Evolutionary conservation across 305 asterid species (phyloP).

Genomic region (Rubia occidens): DNA sequence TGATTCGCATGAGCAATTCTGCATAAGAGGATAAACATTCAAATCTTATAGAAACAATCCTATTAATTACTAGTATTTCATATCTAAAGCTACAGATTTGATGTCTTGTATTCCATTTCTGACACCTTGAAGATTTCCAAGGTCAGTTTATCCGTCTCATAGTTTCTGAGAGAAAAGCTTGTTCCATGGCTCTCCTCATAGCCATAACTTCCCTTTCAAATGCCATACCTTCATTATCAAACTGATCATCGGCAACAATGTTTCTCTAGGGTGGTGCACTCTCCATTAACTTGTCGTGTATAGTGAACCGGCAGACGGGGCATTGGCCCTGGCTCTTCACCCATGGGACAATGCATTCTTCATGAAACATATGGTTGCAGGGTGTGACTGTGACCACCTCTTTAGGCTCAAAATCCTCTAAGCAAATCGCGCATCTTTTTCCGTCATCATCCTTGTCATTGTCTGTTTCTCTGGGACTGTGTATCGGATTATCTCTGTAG

Average conservation of each 20-base stretch:
- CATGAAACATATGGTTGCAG: slow-evolving; percentile 85
- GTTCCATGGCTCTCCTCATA: slow-evolving; percentile 27
- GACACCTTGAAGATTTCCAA: background rate
- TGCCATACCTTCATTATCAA: slow-evolving; percentile 13
- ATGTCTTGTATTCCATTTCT: background rate
- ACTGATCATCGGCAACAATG: slow-evolving; percentile 1
- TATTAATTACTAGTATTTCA: background rate
- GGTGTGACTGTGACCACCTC: slow-evolving; percentile 64
- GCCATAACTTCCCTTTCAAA: slow-evolving; percentile 7
- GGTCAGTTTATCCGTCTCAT: slow-evolving; percentile 9
- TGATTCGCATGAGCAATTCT: background rate
- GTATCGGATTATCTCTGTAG: slow-evolving; percentile 29
- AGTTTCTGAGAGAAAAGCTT: slow-evolving; percentile 18
- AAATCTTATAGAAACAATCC: background rate
- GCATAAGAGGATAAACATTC: background rate
- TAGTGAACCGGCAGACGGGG: slow-evolving; percentile 69
- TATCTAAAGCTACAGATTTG: background rate
- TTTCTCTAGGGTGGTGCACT: slow-evolving; percentile 9
- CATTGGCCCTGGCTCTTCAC: slow-evolving; percentile 67
- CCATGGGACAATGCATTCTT: slow-evolving; percentile 87
- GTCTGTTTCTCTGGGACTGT: slow-evolving; percentile 10
- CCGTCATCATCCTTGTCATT: slow-evolving; percentile 38
- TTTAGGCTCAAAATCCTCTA: slow-evolving; percentile 67
- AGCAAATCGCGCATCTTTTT: slow-evolving; percentile 64
- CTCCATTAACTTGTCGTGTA: slow-evolving; percentile 22